phyloP scores from a whole-genome alignment of 768 basidiomycete genomes.

The Nidularia sp. region DNA sequence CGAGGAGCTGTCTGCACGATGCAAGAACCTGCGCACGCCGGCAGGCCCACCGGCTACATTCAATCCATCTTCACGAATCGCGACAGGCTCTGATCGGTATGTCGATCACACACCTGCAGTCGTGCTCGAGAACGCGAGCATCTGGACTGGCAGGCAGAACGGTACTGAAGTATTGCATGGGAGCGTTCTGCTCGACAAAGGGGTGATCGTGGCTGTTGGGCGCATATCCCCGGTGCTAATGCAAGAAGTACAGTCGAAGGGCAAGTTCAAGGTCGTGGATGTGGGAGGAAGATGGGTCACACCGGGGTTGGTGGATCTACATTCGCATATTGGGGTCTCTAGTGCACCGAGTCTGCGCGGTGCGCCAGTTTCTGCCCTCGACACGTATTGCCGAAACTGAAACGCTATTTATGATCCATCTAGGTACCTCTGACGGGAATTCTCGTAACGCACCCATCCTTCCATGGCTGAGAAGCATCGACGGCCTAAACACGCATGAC shows the following conservation, averaged over 20 bases:
- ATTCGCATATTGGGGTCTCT: constrained; percentile 34
- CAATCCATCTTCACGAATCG: constrained; percentile 9
- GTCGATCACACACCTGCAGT: constrained; percentile 48
- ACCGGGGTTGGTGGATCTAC: constrained; percentile 43
- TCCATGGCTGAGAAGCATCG: constrained; percentile 67
- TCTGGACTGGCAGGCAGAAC: constrained; percentile 70
- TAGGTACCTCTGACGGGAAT: constrained; percentile 51
- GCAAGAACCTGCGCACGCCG: constrained; percentile 11
- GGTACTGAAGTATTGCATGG: constrained; percentile 57
- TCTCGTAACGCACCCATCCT: constrained; percentile 46
- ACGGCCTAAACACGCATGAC: constrained; percentile 77
- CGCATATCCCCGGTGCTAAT: constrained; percentile 19
- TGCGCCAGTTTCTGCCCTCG: constrained; percentile 10
- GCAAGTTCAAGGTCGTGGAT: constrained; percentile 39
- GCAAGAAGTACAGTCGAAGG: constrained; percentile 5
- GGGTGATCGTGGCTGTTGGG: constrained; percentile 58
- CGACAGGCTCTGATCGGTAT: constrained; percentile 46
- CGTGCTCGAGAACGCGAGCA: constrained; percentile 63
- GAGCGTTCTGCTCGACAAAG: constrained; percentile 59
- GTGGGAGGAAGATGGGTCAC: constrained; percentile 60
- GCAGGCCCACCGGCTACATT: constrained; percentile 20
- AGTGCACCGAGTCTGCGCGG: constrained; percentile 25
- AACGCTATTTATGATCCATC: not conserved
- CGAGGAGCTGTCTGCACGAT: constrained; percentile 1
- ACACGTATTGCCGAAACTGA: not conserved